These are phyloP conservation scores for Posidonia australis DNA, from an alignment of 106 monocot species.

Conservation along the genomic window DNA sequence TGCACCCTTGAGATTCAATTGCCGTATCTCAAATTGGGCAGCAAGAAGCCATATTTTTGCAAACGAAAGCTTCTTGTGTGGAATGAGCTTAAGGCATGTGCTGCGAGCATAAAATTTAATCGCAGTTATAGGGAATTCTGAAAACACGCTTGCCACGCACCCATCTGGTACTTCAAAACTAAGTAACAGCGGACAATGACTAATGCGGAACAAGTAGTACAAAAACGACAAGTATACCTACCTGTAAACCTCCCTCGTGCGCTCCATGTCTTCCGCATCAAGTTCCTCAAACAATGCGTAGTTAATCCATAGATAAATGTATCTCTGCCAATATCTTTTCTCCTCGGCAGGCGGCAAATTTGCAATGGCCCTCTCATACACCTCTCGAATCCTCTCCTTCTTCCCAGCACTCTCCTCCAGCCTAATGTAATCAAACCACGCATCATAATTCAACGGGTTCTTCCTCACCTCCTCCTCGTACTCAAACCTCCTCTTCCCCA, in stretches of 20 bases:
- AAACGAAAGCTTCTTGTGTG: conserved; percentile 96
- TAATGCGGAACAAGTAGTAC: neutral
- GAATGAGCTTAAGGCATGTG: conserved; percentile 78
- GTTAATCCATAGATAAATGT: conserved; percentile 95
- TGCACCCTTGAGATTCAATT: conserved; percentile 62
- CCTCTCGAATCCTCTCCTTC: conserved; percentile 61
- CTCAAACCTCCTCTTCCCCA: conserved; percentile 86
- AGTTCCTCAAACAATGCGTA: conserved; percentile 93
- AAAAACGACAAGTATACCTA: too few relatives aligned
- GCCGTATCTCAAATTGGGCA: conserved; percentile 90
- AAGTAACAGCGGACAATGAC: too few relatives aligned
- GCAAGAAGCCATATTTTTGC: conserved; percentile 95
- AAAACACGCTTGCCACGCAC: neutral
- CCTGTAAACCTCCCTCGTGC: conserved; percentile 81
- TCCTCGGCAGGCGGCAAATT: conserved; percentile 91
- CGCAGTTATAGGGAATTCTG: neutral
- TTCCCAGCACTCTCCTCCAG: conserved; percentile 81
- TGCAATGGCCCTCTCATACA: conserved; percentile 78
- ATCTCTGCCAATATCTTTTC: conserved; percentile 93
- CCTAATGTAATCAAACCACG: conserved; percentile 88
- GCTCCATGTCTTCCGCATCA: conserved; percentile 60
- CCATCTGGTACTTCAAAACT: too few relatives aligned
- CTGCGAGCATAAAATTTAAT: conserved; percentile 1
- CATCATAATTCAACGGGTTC: conserved; percentile 72
- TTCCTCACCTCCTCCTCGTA: conserved; percentile 92